Evolutionary conservation across 805 yeast genomes (phyloP).

Genomic region (Pichia nakasei): DNA sequence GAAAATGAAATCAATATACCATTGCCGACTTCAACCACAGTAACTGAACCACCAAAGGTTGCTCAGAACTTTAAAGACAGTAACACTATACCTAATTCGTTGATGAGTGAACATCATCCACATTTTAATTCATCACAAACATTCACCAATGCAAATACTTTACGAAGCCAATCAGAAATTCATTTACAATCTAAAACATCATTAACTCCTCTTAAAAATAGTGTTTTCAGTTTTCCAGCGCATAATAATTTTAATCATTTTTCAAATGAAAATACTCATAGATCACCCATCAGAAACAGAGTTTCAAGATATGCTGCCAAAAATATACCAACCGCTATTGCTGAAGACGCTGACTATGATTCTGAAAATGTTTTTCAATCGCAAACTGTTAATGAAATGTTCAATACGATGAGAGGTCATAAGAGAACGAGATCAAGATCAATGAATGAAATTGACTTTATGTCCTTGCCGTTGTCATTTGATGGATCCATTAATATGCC

Average conservation of each 20-base stretch:
- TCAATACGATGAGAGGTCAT: constrained; percentile 18
- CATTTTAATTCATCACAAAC: background rate
- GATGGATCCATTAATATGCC: background rate
- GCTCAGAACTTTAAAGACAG: background rate
- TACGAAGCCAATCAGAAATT: background rate
- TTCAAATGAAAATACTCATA: background rate
- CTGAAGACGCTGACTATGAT: background rate
- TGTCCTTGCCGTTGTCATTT: constrained; percentile 1
- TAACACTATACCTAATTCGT: background rate
- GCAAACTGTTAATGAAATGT: background rate
- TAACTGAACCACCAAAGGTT: background rate
- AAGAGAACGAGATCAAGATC: constrained; percentile 30
- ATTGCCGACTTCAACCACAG: background rate
- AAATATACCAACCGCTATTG: too few relatives aligned
- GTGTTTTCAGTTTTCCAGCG: background rate
- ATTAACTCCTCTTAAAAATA: background rate
- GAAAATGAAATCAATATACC: background rate
- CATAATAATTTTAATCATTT: background rate
- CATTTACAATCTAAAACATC: background rate
- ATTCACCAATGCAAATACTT: background rate
- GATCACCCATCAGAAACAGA: too few relatives aligned
- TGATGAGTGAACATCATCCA: background rate
- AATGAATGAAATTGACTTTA: constrained; percentile 22
- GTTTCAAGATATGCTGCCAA: too few relatives aligned
- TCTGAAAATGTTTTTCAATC: background rate